phyloP scores from a whole-genome alignment of 164 flowering plant species.

The Magnolia officinalis region DNA sequence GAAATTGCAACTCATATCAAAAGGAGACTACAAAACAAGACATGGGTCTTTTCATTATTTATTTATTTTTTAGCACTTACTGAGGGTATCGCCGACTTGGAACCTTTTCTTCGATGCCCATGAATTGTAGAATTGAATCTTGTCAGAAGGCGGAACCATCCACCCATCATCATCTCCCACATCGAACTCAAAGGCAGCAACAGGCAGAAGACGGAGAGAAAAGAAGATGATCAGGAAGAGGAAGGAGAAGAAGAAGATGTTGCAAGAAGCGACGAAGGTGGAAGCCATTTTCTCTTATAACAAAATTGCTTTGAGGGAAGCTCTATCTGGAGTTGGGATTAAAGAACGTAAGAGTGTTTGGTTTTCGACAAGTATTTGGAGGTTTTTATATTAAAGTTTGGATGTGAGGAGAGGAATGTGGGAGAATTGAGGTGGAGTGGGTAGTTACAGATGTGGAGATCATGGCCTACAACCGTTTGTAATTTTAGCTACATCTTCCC shows the following conservation, averaged over 20 bases:
- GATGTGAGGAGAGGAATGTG: too few relatives aligned
- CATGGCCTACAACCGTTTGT: too few relatives aligned
- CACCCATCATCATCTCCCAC: constrained; percentile 43
- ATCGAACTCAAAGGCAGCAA: constrained; percentile 30
- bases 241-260: background rate
- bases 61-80: constrained; percentile 29
- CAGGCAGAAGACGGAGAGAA: constrained; percentile 18
- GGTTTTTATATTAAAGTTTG: too few relatives aligned
- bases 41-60: background rate
- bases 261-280: background rate
- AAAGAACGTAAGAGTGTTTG: too few relatives aligned
- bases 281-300: constrained; percentile 1
- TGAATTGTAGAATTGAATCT: constrained; percentile 39
- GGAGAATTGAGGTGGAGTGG: too few relatives aligned
- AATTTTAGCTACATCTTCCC: too few relatives aligned
- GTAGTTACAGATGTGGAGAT: too few relatives aligned
- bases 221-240: constrained; percentile 18
- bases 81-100: constrained; percentile 41
- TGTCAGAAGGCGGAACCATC: constrained; percentile 44
- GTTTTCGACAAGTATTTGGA: too few relatives aligned
- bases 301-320: too few relatives aligned
- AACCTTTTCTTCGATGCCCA: constrained; percentile 65
- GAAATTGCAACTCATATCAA: background rate
- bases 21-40: background rate
- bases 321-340: too few relatives aligned